Evolutionary conservation across 768 basidiomycete species (phyloP), one percentile per base, ranked within the genome.

Genomic region (Myochromella boudieri): DNA sequence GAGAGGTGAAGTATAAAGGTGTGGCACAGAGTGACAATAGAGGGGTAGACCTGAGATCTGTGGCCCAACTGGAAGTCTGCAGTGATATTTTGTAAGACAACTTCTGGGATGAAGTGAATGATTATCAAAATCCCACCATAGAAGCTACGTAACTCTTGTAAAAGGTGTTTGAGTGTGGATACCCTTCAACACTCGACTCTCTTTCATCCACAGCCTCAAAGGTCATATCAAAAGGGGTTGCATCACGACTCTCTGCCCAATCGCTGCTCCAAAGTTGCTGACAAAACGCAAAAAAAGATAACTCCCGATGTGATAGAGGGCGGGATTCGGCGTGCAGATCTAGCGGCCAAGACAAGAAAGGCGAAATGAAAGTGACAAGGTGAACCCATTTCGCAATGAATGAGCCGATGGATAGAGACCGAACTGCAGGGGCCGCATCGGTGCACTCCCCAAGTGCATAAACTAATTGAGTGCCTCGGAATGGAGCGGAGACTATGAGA

Each of bases 161-260:
- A 46, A 61, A 78, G 1, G 74, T 75, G 10, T 57, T 58, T 9
- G 62, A 55, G 41, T 71, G 53, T 1, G 63, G 55, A 3, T 53
- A 33, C 8, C 74, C 76, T 58, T 77, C 77, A 1, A 52, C 46
- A 9, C 53, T 43, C 2, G 55, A 52, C 42, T 78, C 76, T 14
- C 77, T 63, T 29, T 68, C 64, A 40, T 76, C 70, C 5, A 66
- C 68, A 4, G 74, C 71, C 38, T 70, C 60, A 43, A 76, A 77
- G 2, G 77, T 78, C 18, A 67, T 65, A 44, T 79, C 77, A 44
- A 66, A 77, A 0, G 76, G 74, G 6, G 71, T 61, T 1, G 70
- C 70, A 51, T 81, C 78, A 8, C 60, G 54, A 27, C 73, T 68
- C 48, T 70, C 70, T 0, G 74, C 74, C 77, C 77, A 80, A 12